Evolutionary conservation across 2,329 filamentous ascomycete species (phyloP), one percentile per base, ranked within the genome.

Genomic region (Fusarium lateritium): DNA sequence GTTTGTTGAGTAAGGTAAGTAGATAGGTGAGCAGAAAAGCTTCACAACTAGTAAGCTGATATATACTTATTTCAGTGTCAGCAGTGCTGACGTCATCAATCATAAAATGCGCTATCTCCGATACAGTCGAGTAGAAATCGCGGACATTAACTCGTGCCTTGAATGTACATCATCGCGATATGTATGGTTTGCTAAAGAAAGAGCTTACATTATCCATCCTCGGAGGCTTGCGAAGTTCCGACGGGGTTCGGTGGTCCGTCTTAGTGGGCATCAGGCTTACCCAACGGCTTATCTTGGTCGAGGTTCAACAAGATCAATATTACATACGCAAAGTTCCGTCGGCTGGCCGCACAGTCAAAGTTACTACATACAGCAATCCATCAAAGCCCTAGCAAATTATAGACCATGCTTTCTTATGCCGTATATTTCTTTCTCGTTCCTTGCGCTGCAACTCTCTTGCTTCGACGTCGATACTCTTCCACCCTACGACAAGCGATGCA

Each of bases 401-500:
- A 42, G 21, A 14, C 5, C n/a, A 24, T 13, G 2, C 5, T 17
- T 21, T 19, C 21, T 33, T 10, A 56, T 5, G 10, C 17, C 3
- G 7, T 11, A 21, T 58, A 31, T 13, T 24, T 26, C 2, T 10
- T 34, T 9, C 10, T 55, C 7, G 34, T 13, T 6, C 10, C 26
- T n/a, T 33, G 40, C 3, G 44, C 28, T 5, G 53, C 56, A 21
- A 67, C 24, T 40, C 61, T 61, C 13, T 55, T 65, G 8, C 64
- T 68, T 8, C 56, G 45, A 26, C 53, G 62, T n/a, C 57, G 36
- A 21, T 67, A 62, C 7, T 59, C 59, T 0, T 10, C 26, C 6
- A 7, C 22, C 15, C 62, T 60, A 22, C 65, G 49, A 36, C 67
- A 70, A 28, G 67, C 65, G 3, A 70, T 15, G 9, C 67, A 70